These are phyloP conservation scores for Strobilomyces dryophilus DNA, from an alignment of 768 basidiomycete genomes.

Conservation along the genomic window DNA sequence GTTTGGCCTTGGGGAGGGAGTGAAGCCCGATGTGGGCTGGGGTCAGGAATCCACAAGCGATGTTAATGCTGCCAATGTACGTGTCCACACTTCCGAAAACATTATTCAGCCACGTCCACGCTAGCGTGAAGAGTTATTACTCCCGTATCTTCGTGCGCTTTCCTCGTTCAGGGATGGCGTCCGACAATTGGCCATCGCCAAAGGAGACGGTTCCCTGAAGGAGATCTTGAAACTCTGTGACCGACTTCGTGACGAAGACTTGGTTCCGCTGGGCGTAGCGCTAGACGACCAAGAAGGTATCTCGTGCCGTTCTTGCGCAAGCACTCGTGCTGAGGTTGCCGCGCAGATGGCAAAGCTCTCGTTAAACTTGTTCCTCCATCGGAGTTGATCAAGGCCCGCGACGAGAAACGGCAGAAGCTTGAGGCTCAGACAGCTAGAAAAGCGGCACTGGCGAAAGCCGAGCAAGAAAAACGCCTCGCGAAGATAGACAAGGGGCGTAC, in stretches of 20 bases:
- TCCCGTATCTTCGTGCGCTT: slow-evolving; percentile 83
- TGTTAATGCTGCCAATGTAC: slow-evolving; percentile 36
- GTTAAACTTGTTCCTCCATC: slow-evolving; percentile 87
- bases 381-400: slow-evolving; percentile 77
- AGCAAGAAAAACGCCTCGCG: slow-evolving; percentile 61
- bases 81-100: slow-evolving; percentile 28
- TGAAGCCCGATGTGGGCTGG: slow-evolving; percentile 77
- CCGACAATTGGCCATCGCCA: slow-evolving; percentile 73
- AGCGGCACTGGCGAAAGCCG: slow-evolving; percentile 60
- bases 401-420: slow-evolving; percentile 75
- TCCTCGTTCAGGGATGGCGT: slow-evolving; percentile 92
- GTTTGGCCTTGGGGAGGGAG: slow-evolving; percentile 76
- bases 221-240: slow-evolving; percentile 88
- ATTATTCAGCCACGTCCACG: neutral
- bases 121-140: slow-evolving; percentile 79
- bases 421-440: slow-evolving; percentile 81
- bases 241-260: slow-evolving; percentile 81
- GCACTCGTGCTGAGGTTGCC: neutral
- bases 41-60: slow-evolving; percentile 54
- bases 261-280: slow-evolving; percentile 92
- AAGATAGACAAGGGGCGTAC: slow-evolving; percentile 84
- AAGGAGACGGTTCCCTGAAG: slow-evolving; percentile 58
- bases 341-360: slow-evolving; percentile 82
- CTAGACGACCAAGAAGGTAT: slow-evolving; percentile 94
- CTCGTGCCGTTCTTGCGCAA: slow-evolving; percentile 11